Conservation (phyloP, 139 green algal genomes). For the Picochlorum sp. region DNA sequence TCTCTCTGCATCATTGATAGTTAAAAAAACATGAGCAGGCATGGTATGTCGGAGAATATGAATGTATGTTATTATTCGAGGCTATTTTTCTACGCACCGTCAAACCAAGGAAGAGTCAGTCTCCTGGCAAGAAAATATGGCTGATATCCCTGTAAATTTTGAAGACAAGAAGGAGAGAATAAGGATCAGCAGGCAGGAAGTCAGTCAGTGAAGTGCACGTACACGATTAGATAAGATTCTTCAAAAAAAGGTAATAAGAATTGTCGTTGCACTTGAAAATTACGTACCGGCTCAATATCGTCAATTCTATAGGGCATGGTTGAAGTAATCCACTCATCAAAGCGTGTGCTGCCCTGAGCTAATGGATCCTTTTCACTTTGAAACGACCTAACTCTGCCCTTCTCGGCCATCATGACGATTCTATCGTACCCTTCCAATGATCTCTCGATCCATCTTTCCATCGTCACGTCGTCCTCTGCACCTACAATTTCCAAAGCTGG, state of each 20-base stretch:
- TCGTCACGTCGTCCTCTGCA: conserved; percentile 6
- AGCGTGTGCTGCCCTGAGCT: conserved; percentile 20
- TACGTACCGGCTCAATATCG: conserved; percentile 4
- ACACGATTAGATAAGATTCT: no score
- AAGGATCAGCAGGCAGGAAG: no score
- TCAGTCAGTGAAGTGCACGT: no score
- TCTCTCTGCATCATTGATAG: conserved; percentile 13
- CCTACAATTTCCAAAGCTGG: conserved; percentile 18
- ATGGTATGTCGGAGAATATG: no score
- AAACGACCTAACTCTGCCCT: conserved; percentile 10
- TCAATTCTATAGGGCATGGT: conserved; percentile 7
- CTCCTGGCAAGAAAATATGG: conserved; percentile 24
- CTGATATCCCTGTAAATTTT: conserved; percentile 27
- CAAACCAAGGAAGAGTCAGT: conserved; percentile 28
- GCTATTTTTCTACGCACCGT: conserved; percentile 5
- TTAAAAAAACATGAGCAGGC: no score
- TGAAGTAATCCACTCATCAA: conserved; percentile 14
- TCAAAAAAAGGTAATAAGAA: no score
- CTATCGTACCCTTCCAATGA: conserved; percentile 2
- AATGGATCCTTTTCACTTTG: conserved; percentile 11
- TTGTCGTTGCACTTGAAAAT: no score
- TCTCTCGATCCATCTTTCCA: conserved; percentile 1
- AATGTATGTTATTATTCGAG: no score
- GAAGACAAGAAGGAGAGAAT: no score
- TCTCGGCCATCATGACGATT: background rate